Evolutionary conservation across 2,329 filamentous ascomycete species (phyloP), one percentile per base, ranked within the genome.

Genomic region (Pyrenochaeta sp.): DNA sequence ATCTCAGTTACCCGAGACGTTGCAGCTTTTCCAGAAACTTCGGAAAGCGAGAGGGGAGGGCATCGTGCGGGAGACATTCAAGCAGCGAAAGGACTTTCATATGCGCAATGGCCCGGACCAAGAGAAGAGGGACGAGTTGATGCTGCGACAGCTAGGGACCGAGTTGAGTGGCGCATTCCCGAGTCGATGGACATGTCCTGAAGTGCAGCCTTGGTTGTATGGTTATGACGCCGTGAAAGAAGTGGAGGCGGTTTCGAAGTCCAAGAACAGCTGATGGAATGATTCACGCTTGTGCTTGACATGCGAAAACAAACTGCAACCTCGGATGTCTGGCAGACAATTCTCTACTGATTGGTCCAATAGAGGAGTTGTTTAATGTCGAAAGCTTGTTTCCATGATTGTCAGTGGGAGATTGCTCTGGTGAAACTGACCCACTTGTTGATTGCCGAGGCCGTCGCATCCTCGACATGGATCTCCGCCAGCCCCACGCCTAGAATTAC

Each of bases 51-150:
- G 78, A 24, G 76, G 77, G 9, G 77, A 80, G 37, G 71, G 76
- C 0, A 85, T 88, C 37, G 83, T 81, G 2, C 72, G 76, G 8
- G 85, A 87, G 59, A 84, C 84, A 0, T 87, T 87, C 53, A 81
- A 79, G 39, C 69, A 73, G 36, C 48, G 58, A 21, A 54, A 43
- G 29, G 70, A 71, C 36, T 76, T 75, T 43, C 74, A 77, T 41
- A 67, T 76, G 68, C 51, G 53, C 7, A 65, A 76, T 54, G 82
- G 84, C 0, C 74, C 78, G 3, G 78, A 82, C 48, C 84, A 88
- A 61, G 69, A 78, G 52, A 73, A 70, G 15, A 73, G 85, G 32
- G 85, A 88, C 55, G 63, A 77, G 22, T 35, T 83, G 6, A 85
- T 88, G 71, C 48, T 79, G 9, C 78, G 77, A 3, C 77, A 82